Evolutionary conservation across 208 protist genomes (phyloP).

Genomic region (Wallacemonas rigidus): DNA sequence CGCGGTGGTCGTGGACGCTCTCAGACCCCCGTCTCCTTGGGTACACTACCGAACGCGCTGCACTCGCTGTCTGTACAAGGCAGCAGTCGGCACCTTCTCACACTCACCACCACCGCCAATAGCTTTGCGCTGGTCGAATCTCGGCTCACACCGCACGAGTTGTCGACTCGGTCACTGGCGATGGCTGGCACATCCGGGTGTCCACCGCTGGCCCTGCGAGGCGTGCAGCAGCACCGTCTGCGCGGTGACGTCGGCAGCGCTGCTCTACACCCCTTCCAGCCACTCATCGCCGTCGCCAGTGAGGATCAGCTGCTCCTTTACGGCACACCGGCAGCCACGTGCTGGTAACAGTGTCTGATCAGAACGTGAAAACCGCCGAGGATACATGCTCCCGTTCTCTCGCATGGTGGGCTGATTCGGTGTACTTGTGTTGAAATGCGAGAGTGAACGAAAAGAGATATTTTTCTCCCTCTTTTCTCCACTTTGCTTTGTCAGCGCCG

Average conservation of each 20-base stretch:
- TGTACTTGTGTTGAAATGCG: too few species aligned
- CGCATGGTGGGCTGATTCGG: too few species aligned
- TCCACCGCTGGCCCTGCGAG: not conserved
- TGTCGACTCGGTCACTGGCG: not conserved
- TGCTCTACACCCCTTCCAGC: constrained; percentile 39
- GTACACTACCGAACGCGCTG: not conserved
- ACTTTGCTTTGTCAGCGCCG: too few species aligned
- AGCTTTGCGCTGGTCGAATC: constrained; percentile 37
- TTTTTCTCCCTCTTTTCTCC: too few species aligned
- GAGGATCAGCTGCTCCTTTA: constrained; percentile 30
- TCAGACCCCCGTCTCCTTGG: too few species aligned
- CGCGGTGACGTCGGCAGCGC: constrained; percentile 21
- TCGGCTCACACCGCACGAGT: not conserved
- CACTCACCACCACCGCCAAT: constrained; percentile 53
- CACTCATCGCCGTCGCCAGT: constrained; percentile 31
- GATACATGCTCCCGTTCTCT: too few species aligned
- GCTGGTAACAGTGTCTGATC: not conserved
- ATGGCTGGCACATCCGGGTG: not conserved
- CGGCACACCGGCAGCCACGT: constrained; percentile 18
- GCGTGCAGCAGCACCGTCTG: constrained; percentile 21
- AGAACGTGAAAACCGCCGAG: too few species aligned
- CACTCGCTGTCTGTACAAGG: constrained; percentile 56
- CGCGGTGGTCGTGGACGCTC: too few species aligned
- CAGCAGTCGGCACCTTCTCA: constrained; percentile 44
- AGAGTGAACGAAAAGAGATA: too few species aligned